Percentiles rank a stretch among this genome's conserved stretches.
Evolutionary conservation across 2,329 filamentous ascomycete species (phyloP).

Genomic region (Spiromastix sp.): DNA sequence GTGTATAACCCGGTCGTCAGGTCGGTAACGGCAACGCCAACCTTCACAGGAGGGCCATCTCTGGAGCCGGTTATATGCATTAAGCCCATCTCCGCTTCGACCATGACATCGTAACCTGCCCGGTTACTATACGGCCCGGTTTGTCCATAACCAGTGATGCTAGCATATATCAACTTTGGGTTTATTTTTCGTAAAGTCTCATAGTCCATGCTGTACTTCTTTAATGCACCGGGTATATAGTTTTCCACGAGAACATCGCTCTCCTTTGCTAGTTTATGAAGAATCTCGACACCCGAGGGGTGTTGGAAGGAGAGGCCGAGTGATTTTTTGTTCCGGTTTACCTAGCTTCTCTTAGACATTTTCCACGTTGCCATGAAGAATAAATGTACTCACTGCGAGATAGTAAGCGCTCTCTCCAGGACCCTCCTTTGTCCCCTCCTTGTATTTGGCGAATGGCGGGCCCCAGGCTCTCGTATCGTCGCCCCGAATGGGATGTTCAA

Average conservation of each 20-base stretch:
- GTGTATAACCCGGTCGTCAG: constrained; percentile 92
- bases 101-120: constrained; percentile 98
- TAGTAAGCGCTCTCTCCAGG: constrained; percentile 95
- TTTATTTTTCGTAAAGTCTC: constrained; percentile 71
- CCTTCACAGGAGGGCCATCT: constrained; percentile 87
- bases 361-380: no score
- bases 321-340: constrained; percentile 96
- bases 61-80: constrained; percentile 96
- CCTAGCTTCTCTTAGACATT: no score
- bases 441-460: constrained; percentile 80
- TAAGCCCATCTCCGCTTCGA: constrained; percentile 92
- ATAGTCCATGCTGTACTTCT: constrained; percentile 88
- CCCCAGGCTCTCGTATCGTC: constrained; percentile 97
- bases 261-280: constrained; percentile 72
- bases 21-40: constrained; percentile 94
- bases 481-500: constrained; percentile 83
- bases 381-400: constrained; percentile 55
- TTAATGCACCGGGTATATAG: constrained; percentile 79
- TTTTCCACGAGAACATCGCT: constrained; percentile 95
- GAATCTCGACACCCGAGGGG: constrained; percentile 68
- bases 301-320: constrained; percentile 85
- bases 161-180: constrained; percentile 80
- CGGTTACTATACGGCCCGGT: constrained; percentile 80
- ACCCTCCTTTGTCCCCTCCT: constrained; percentile 44
- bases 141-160: constrained; percentile 94